These are phyloP conservation scores for Gloeopeniophorella convolvens DNA, from an alignment of 768 basidiomycete species.

Conservation along the genomic window DNA sequence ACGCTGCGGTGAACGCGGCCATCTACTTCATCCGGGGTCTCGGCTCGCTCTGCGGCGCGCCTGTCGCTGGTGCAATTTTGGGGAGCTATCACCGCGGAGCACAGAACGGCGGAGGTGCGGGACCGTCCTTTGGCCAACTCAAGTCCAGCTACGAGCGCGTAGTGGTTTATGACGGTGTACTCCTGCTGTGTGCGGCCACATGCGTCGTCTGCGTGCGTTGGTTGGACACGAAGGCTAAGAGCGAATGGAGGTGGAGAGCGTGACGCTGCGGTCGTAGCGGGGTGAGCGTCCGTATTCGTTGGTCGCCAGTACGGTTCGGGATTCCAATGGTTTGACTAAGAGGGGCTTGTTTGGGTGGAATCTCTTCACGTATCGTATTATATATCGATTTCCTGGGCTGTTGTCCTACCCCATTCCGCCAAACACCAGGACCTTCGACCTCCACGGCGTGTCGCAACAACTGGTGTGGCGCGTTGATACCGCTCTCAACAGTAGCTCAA, in stretches of 20 bases:
- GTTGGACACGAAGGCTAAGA: slow-evolving; percentile 36
- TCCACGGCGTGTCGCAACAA: too few species aligned
- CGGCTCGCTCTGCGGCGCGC: slow-evolving; percentile 36
- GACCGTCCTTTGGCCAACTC: slow-evolving; percentile 16
- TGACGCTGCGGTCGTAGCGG: slow-evolving; percentile 16
- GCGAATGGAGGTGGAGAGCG: slow-evolving; percentile 36
- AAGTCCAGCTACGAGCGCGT: slow-evolving; percentile 32
- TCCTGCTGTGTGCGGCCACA: slow-evolving; percentile 32
- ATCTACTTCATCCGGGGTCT: slow-evolving; percentile 39
- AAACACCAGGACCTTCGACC: too few species aligned
- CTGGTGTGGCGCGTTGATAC: too few species aligned
- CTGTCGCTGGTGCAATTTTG: slow-evolving; percentile 36
- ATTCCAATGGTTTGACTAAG: too few species aligned
- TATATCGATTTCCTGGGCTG: too few species aligned
- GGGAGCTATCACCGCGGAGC: slow-evolving; percentile 28
- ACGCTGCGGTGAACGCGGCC: slow-evolving; percentile 35
- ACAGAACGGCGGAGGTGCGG: neutral
- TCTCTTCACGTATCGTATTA: too few species aligned
- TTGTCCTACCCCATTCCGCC: too few species aligned
- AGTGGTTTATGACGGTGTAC: slow-evolving; percentile 32
- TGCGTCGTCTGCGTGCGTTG: slow-evolving; percentile 38
- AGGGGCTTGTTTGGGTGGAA: too few species aligned
- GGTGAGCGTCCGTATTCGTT: too few species aligned
- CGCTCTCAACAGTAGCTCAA: too few species aligned
- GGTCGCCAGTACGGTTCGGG: too few species aligned